Evolutionary conservation across 139 green algal species (phyloP).

Genomic region (Auxenochlorella protothecoides): DNA sequence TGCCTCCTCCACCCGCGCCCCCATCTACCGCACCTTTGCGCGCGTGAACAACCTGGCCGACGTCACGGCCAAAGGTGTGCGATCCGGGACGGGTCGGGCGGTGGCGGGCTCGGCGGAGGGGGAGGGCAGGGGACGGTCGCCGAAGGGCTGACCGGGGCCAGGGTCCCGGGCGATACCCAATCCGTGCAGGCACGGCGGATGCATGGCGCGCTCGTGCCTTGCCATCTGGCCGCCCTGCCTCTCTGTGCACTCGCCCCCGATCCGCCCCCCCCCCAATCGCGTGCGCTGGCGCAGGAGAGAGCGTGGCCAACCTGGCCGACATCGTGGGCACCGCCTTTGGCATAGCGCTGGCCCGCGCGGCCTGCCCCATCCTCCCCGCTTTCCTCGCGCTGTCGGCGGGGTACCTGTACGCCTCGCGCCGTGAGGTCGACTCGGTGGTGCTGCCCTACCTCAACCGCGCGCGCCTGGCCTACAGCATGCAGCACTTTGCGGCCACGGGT

Average conservation of each 20-base stretch:
- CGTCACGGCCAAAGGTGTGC: conserved; percentile 53
- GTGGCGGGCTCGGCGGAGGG: neutral
- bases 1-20: conserved; percentile 57
- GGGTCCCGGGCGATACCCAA: neutral
- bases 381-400: conserved; percentile 54
- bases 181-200: neutral
- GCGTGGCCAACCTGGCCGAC: conserved; percentile 74
- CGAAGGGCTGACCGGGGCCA: neutral
- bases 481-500: conserved; percentile 27
- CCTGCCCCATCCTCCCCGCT: conserved; percentile 41
- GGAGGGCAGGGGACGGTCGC: neutral
- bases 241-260: neutral
- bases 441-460: conserved; percentile 78
- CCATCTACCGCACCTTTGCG: conserved; percentile 81
- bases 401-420: conserved; percentile 40
- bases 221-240: neutral
- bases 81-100: neutral
- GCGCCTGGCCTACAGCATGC: conserved; percentile 30
- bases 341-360: conserved; percentile 40
- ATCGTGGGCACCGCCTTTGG: conserved; percentile 64
- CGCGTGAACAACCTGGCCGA: conserved; percentile 65
- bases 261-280: neutral
- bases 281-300: conserved; percentile 43
- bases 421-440: conserved; percentile 67
- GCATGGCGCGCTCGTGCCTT: neutral